phyloP scores from a whole-genome alignment of 805 yeast species.

The Geotrichum ghanense region DNA sequence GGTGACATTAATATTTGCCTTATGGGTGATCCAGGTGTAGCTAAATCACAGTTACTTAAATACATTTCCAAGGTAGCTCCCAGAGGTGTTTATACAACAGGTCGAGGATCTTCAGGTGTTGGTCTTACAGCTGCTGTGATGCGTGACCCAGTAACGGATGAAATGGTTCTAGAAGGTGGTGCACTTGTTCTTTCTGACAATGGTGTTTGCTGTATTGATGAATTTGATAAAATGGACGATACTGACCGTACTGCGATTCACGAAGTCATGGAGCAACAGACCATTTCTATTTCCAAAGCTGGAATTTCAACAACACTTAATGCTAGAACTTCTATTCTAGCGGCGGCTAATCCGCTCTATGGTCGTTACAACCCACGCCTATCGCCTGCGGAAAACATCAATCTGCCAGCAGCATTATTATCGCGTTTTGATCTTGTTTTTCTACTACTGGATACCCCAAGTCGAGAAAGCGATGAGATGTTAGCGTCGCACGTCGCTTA shows the following conservation, averaged over 20 bases:
- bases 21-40: constrained; percentile 98
- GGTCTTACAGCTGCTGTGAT: constrained; percentile 97
- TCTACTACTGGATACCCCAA: constrained; percentile 83
- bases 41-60: constrained; percentile 87
- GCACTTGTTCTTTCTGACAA: constrained; percentile 95
- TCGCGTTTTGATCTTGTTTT: constrained; percentile 94
- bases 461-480: constrained; percentile 70
- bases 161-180: constrained; percentile 88
- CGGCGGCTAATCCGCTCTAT: constrained; percentile 94
- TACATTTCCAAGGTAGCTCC: constrained; percentile 97
- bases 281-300: constrained; percentile 95
- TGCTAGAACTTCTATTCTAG: constrained; percentile 91
- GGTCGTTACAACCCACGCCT: constrained; percentile 90
- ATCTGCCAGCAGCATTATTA: constrained; percentile 88
- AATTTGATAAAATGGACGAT: constrained; percentile 95
- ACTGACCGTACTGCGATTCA: constrained; percentile 88
- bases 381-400: constrained; percentile 92
- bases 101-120: constrained; percentile 98
- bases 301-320: constrained; percentile 95
- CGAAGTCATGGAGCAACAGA: constrained; percentile 99
- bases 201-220: constrained; percentile 97
- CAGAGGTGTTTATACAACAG: constrained; percentile 94
- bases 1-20: constrained; percentile 88
- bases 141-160: constrained; percentile 86
- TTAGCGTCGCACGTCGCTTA: constrained; percentile 89